Base-by-base conservation (phyloP, 116 monocot species). In the Dioscorea cayenensis region DNA sequence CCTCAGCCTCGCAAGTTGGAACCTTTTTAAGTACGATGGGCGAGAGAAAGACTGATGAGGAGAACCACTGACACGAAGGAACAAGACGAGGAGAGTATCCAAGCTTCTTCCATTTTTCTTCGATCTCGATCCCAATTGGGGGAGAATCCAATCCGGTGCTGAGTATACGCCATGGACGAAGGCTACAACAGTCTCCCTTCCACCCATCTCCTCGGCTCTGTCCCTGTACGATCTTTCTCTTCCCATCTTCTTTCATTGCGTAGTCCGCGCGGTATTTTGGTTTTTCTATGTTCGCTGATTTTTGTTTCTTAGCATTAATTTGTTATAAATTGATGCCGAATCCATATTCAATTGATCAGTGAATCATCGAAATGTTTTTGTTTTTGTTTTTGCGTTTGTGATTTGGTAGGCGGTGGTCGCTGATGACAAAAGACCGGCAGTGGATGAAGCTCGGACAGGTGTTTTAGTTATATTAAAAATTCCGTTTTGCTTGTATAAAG, bases 141-240 rank as follows among this genome's bases (percentile, higher is more conserved):
- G 43, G 43, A 43, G 25, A 12, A 43, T 43, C 8, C 6, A 43
- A 10, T 43, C 43, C 43, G 18, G 17, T 21, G n/a, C 59, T 1
- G 18, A 19, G n/a, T 14, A 59, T 63, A 19, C 65, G 67, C 48
- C 63, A 90, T 87, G 94, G 94, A 94, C 51, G 90, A 86, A 59
- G 95, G 89, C 48, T 95, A 92, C 75, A 67, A 77, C 60, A 80
- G 75, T 72, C 77, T 96, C 37, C 87, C 92, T 58, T 82, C 95
- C 68, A 95, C 85, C 60, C 80, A 89, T 29, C 64, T 89, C 50
- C 86, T 88, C 75, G 92, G 87, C 68, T 92, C 95, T 71, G 95
- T 96, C 14, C 87, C 95, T 28, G 95, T 96, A 77, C 66, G 72
- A 1, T 29, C 23, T 49, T 66, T 11, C 66, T 21, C 52, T 36